Base-by-base conservation (phyloP, 768 basidiomycete genomes). In the Russula foetens region DNA sequence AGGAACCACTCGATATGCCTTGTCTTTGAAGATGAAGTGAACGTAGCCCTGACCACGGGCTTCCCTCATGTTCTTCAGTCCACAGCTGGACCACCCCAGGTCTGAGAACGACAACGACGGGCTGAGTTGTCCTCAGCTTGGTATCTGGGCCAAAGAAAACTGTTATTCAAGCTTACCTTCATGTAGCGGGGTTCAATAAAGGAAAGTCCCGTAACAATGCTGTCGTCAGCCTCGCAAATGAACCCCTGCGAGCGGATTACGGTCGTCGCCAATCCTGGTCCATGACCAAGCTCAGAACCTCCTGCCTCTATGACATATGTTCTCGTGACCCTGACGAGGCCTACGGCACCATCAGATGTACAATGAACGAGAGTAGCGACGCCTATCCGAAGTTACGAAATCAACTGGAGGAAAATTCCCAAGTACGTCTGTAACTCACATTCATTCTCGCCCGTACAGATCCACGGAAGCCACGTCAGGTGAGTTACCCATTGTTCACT, bases 401-500 rank as follows among this genome's bases (percentile, higher is more conserved):
- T 58, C 28, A 61, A 54, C 29, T n/a, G n/a, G 60, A 46, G 15
- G 57, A 24, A 29, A 52, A 14, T 31, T 39, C 53, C 35, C 38
- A 21, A 26, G 12, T 21, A 59, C 23, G 1, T 17, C 21, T 31
- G 26, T 28, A 38, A 61, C 76, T 70, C 63, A 85, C 88, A 78
- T 56, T 70, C 72, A 50, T 75, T 75, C 6, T 67, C 67, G 28
- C 71, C 67, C 0, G 68, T 63, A 44, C 68, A 43, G 9, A 62
- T 69, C 87, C 88, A 90, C 15, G 75, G 68, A 5, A 85, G 81
- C 73, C 84, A 83, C 0, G 82, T 76, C 17, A 86, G 67, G 63
- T 82, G 78, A 4, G 79, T 84, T 11, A 91, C 73, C 88, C 88
- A 91, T 48, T 75, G 75, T 26, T 85, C 75, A 33, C 78, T 68